Evolutionary conservation across 2,329 filamentous ascomycete genomes (phyloP).

Genomic region (Sclerotinia trifoliorum): DNA sequence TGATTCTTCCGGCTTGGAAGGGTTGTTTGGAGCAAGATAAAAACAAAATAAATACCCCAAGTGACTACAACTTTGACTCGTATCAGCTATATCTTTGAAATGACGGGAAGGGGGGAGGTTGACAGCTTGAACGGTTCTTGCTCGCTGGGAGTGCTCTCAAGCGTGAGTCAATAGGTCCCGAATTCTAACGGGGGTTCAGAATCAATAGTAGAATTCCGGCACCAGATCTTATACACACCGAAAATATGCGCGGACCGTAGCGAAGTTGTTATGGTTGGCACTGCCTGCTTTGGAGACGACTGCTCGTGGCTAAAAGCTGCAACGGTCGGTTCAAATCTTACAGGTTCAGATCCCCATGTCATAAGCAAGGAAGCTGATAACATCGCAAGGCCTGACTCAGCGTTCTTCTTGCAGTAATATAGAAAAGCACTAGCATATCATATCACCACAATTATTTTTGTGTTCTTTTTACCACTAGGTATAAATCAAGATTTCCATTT

Average conservation of each 20-base stretch:
- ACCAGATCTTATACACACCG: neutral
- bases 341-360: neutral
- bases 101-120: neutral
- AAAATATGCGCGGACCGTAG: neutral
- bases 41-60: neutral
- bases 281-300: neutral
- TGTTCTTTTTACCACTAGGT: neutral
- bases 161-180: neutral
- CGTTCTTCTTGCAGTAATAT: neutral
- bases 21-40: neutral
- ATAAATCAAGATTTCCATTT: neutral
- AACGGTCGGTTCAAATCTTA: neutral
- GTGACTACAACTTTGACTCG: neutral
- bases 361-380: neutral
- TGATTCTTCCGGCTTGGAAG: neutral
- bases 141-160: neutral
- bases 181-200: neutral
- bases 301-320: too few relatives aligned
- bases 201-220: neutral
- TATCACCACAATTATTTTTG: neutral
- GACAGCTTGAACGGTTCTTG: conserved; percentile 3
- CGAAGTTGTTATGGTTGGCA: neutral
- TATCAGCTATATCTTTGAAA: neutral
- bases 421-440: neutral
- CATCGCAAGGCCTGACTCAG: neutral